Percentiles rank a stretch among this genome's conserved stretches.
phyloP scores from a whole-genome alignment of 2,329 filamentous ascomycete species.

The Magnaporthales sp. region DNA sequence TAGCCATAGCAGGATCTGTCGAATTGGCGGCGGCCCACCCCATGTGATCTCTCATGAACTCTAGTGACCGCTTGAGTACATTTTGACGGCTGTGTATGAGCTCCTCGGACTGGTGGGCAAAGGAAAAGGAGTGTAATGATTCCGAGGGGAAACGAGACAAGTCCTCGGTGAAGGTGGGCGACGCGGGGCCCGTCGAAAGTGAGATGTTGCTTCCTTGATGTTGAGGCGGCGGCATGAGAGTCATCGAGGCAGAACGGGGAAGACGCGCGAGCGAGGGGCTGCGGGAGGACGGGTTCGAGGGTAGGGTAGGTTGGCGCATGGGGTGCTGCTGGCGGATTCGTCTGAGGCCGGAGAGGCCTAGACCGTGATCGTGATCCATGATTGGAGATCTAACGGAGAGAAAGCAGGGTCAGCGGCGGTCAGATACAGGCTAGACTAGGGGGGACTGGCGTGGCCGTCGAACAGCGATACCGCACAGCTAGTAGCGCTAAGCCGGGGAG shows the following conservation, averaged over 20 bases:
- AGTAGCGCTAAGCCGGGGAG: neutral
- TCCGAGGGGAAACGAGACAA: slow-evolving; percentile 88
- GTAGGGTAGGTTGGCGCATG: slow-evolving; percentile 53
- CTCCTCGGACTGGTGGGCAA: slow-evolving; percentile 91
- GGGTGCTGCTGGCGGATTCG: slow-evolving; percentile 85
- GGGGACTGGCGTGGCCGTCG: neutral
- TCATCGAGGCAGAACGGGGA: slow-evolving; percentile 63
- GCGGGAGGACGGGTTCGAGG: slow-evolving; percentile 54
- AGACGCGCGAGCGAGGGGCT: slow-evolving; percentile 43
- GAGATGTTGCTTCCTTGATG: slow-evolving; percentile 34
- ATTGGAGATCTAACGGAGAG: slow-evolving; percentile 61
- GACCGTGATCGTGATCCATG: slow-evolving; percentile 81
- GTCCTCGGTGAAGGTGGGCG: slow-evolving; percentile 78
- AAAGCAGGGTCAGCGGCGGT: slow-evolving; percentile 5
- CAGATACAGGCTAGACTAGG: neutral
- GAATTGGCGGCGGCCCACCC: slow-evolving; percentile 60
- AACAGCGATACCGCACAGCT: neutral
- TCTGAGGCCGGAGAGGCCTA: slow-evolving; percentile 78
- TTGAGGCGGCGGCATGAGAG: slow-evolving; percentile 41
- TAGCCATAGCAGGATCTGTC: slow-evolving; percentile 62
- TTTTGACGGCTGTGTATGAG: slow-evolving; percentile 86
- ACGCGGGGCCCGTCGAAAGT: slow-evolving; percentile 53
- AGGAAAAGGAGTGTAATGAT: slow-evolving; percentile 96
- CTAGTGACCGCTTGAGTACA: slow-evolving; percentile 84
- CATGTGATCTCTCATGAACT: slow-evolving; percentile 91